These are phyloP conservation scores for Parastagonospora avenae DNA, from an alignment of 2,329 filamentous ascomycete species.

Conservation along the genomic window DNA sequence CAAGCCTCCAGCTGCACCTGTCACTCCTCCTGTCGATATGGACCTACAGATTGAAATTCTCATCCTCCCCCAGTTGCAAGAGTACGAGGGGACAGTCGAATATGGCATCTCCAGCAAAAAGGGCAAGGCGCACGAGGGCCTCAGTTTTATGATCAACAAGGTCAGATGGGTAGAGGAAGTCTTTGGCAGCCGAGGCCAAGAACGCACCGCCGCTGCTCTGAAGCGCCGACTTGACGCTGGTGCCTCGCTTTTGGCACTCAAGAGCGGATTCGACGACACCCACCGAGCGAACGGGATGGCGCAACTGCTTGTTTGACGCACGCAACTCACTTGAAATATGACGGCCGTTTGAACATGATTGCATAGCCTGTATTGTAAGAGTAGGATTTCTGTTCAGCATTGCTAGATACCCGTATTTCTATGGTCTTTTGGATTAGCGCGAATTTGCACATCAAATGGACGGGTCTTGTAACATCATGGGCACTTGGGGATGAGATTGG, in stretches of 20 bases:
- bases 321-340: conserved; percentile 7
- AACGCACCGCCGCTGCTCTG: conserved; percentile 44
- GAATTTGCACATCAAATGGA: conserved; percentile 8
- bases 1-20: conserved; percentile 57
- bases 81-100: conserved; percentile 75
- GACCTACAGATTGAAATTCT: conserved; percentile 88
- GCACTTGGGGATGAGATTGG: background rate
- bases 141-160: conserved; percentile 84
- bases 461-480: background rate
- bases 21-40: conserved; percentile 67
- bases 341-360: conserved; percentile 17
- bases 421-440: conserved; percentile 24
- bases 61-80: conserved; percentile 77
- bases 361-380: conserved; percentile 24
- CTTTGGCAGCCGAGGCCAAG: conserved; percentile 47
- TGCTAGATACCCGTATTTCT: conserved; percentile 49
- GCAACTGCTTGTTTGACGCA: conserved; percentile 33
- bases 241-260: conserved; percentile 39
- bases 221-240: conserved; percentile 45
- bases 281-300: conserved; percentile 31
- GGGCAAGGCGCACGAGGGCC: conserved; percentile 82
- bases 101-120: conserved; percentile 83
- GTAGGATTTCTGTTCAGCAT: conserved; percentile 37
- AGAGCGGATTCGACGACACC: conserved; percentile 32
- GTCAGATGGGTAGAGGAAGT: conserved; percentile 87